A percentile compares a stretch with the other conserved stretches of the same genome.
phyloP scores from a whole-genome alignment of 106 monocot species.

The Xerophyta viscosa region DNA sequence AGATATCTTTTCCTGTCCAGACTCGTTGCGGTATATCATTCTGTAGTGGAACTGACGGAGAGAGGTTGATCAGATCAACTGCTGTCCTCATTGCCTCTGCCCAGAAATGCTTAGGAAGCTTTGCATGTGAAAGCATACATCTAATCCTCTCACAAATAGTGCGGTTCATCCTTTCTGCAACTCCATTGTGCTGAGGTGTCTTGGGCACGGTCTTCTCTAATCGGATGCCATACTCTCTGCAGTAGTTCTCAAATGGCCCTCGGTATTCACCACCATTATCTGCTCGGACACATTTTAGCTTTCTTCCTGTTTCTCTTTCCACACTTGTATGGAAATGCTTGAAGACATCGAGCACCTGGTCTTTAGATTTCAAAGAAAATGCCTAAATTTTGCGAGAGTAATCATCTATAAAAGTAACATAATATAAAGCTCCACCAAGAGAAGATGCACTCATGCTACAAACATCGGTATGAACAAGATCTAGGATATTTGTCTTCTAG shows the following conservation, averaged over 20 bases:
- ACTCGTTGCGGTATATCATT: conserved; percentile 2
- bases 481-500: conserved; percentile 8
- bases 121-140: neutral
- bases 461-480: conserved; percentile 9
- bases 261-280: conserved; percentile 3
- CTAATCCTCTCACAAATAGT: neutral
- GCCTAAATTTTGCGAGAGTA: conserved; percentile 1
- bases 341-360: neutral
- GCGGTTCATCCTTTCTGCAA: conserved; percentile 1
- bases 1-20: conserved; percentile 5
- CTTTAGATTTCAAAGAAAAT: conserved; percentile 3
- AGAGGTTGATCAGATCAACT: conserved; percentile 6
- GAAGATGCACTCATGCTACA: conserved; percentile 3
- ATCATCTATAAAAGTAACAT: conserved; percentile 4
- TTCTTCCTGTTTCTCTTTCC: conserved; percentile 4
- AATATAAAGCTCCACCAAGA: conserved; percentile 5
- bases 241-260: neutral
- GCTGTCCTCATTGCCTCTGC: conserved; percentile 11
- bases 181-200: conserved; percentile 9
- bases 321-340: conserved; percentile 1
- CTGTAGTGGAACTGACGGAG: neutral
- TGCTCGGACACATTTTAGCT: neutral
- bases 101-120: conserved; percentile 5
- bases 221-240: neutral
- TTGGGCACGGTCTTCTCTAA: conserved; percentile 3